phyloP scores from a whole-genome alignment of 1,284 basidiomycete genomes.

The Irpex lacteus region DNA sequence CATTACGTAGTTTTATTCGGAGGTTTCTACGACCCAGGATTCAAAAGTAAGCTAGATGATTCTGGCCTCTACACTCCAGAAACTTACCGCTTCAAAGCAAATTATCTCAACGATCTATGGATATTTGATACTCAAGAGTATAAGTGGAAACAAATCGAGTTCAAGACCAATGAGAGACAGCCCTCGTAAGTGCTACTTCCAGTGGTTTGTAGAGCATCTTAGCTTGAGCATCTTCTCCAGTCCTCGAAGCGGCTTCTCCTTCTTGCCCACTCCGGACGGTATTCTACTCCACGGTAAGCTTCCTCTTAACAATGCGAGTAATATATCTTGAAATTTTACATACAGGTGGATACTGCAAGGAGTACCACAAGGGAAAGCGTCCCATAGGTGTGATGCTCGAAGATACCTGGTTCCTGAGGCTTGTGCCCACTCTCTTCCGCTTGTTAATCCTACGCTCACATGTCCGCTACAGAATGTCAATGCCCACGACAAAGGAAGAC shows the following conservation, averaged over 20 bases:
- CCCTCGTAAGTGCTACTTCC: slow-evolving; percentile 56
- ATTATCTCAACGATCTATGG: slow-evolving; percentile 88
- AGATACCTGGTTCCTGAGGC: slow-evolving; percentile 91
- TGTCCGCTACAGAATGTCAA: slow-evolving; percentile 24
- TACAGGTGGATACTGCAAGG: slow-evolving; percentile 87
- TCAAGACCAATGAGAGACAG: slow-evolving; percentile 63
- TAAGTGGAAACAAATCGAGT: slow-evolving; percentile 82
- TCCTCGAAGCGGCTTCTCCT: slow-evolving; percentile 85
- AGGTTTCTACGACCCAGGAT: slow-evolving; percentile 83
- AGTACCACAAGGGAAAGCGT: slow-evolving; percentile 85
- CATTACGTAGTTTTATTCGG: slow-evolving; percentile 86
- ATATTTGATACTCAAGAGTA: slow-evolving; percentile 87
- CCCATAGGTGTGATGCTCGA: slow-evolving; percentile 87
- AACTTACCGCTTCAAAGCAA: slow-evolving; percentile 42
- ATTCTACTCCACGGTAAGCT: slow-evolving; percentile 74
- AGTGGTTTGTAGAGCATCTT: neutral
- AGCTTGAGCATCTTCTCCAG: slow-evolving; percentile 33
- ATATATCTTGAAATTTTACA: neutral
- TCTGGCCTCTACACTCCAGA: neutral
- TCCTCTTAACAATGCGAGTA: neutral
- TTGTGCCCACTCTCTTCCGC: slow-evolving; percentile 16
- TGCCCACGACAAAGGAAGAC: slow-evolving; percentile 30
- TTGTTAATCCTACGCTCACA: neutral
- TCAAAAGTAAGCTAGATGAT: slow-evolving; percentile 50
- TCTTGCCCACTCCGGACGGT: slow-evolving; percentile 79